Percentiles rank a stretch among this genome's conserved stretches.
Evolutionary conservation across 2,329 filamentous ascomycete species (phyloP).

Genomic region (Diaporthe eres): DNA sequence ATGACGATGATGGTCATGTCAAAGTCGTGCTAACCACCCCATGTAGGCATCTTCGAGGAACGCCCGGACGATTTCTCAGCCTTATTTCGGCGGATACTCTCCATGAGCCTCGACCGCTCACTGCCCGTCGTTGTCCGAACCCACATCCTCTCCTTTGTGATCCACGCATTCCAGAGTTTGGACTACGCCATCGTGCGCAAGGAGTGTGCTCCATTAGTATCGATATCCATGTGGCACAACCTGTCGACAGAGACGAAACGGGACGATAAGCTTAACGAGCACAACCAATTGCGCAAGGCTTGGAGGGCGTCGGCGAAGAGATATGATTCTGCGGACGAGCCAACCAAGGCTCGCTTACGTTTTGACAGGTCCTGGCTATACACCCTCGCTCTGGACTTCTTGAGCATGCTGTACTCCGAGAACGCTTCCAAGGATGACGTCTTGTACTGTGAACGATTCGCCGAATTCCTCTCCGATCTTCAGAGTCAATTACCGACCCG

Average conservation of each 20-base stretch:
- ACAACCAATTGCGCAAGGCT: constrained; percentile 83
- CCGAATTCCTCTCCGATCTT: constrained; percentile 91
- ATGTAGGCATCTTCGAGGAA: constrained; percentile 79
- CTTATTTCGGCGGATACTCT: constrained; percentile 90
- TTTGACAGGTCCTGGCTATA: constrained; percentile 97
- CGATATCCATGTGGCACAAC: constrained; percentile 96
- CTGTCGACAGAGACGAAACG: constrained; percentile 82
- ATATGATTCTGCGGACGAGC: constrained; percentile 88
- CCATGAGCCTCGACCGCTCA: constrained; percentile 83
- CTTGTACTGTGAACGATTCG: constrained; percentile 90
- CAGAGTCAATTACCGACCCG: constrained; percentile 94
- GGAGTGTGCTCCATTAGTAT: constrained; percentile 95
- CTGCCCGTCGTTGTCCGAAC: constrained; percentile 78
- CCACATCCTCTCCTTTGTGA: constrained; percentile 90
- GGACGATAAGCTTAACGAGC: constrained; percentile 80
- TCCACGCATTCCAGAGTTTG: constrained; percentile 92
- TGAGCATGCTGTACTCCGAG: constrained; percentile 77
- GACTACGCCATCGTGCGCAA: constrained; percentile 92
- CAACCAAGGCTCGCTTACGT: constrained; percentile 81
- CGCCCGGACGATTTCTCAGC: constrained; percentile 86
- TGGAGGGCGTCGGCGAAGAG: constrained; percentile 91
- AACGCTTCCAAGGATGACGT: constrained; percentile 72
- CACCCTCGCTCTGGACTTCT: constrained; percentile 85
- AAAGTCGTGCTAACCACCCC: constrained; percentile 34
- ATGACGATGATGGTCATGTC: background rate